Evolutionary conservation across 1,139 yeast genomes (phyloP).

Genomic region (Sugiyamaella grinbergsii): DNA sequence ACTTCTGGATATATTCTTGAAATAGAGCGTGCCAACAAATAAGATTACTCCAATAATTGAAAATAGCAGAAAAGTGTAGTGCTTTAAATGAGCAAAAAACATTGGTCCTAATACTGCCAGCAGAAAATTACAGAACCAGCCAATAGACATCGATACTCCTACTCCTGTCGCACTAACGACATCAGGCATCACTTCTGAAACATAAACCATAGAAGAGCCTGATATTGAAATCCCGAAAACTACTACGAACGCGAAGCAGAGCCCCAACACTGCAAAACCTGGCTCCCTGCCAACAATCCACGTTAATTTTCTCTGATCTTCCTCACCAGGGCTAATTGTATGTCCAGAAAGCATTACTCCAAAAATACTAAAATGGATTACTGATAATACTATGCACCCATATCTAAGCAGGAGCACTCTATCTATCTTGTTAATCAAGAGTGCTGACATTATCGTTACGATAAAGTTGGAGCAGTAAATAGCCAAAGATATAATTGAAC

Average conservation of each 20-base stretch:
- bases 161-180: constrained; percentile 54
- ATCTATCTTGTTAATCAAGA: constrained; percentile 44
- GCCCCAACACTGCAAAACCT: constrained; percentile 50
- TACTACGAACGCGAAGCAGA: constrained; percentile 53
- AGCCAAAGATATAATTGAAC: constrained; percentile 32
- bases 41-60: constrained; percentile 15
- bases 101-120: constrained; percentile 44
- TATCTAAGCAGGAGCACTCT: constrained; percentile 38
- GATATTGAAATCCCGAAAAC: constrained; percentile 51
- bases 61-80: constrained; percentile 22
- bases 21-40: constrained; percentile 14
- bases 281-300: constrained; percentile 43
- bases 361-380: constrained; percentile 46
- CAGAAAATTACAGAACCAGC: constrained; percentile 54
- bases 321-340: constrained; percentile 16
- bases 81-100: constrained; percentile 37
- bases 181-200: constrained; percentile 56
- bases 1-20: background rate
- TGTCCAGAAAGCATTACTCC: constrained; percentile 38
- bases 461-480: constrained; percentile 34
- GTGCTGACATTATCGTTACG: constrained; percentile 50
- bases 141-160: constrained; percentile 54
- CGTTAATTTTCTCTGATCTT: constrained; percentile 32
- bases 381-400: constrained; percentile 44
- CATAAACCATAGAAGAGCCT: constrained; percentile 48